Conservation (phyloP, 768 basidiomycete species). For the Lentinula detonsa region DNA sequence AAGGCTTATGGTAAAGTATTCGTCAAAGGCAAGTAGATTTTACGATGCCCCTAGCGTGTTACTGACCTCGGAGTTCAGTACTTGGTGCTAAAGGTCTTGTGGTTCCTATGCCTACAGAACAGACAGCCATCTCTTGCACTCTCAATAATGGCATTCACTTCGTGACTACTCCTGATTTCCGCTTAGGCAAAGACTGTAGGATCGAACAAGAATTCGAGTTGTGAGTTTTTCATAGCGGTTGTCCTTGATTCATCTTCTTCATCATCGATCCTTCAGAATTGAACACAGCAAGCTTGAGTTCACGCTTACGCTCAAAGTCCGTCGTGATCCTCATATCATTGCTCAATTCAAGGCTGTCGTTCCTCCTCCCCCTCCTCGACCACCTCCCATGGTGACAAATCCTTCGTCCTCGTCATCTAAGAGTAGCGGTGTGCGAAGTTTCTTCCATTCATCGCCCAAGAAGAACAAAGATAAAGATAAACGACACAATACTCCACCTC, state of each 20-base stretch:
- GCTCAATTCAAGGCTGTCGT: slow-evolving; percentile 66
- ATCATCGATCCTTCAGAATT: slow-evolving; percentile 42
- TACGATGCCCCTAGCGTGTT: not conserved
- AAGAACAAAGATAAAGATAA: slow-evolving; percentile 46
- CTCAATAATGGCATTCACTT: slow-evolving; percentile 97
- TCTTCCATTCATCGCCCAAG: slow-evolving; percentile 74
- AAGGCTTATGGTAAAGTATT: slow-evolving; percentile 92
- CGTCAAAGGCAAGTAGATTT: slow-evolving; percentile 62
- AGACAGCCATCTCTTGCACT: slow-evolving; percentile 75
- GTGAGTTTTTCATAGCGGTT: slow-evolving; percentile 36
- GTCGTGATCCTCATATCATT: slow-evolving; percentile 79
- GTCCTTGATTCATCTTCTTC: not conserved
- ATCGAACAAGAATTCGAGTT: slow-evolving; percentile 91
- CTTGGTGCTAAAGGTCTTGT: slow-evolving; percentile 66
- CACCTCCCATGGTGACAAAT: slow-evolving; percentile 36
- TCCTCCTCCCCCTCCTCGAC: slow-evolving; percentile 37
- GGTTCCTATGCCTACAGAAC: slow-evolving; percentile 73
- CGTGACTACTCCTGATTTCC: slow-evolving; percentile 80
- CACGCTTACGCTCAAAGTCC: slow-evolving; percentile 82
- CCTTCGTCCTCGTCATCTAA: slow-evolving; percentile 43
- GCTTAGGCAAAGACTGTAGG: slow-evolving; percentile 48
- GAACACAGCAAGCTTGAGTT: slow-evolving; percentile 96
- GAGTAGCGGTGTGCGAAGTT: slow-evolving; percentile 63
- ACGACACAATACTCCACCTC: slow-evolving; percentile 25
- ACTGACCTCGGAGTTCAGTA: slow-evolving; percentile 41